Conservation (phyloP, 2,329 filamentous ascomycete species). For the Penicillium aurantiogriseum region DNA sequence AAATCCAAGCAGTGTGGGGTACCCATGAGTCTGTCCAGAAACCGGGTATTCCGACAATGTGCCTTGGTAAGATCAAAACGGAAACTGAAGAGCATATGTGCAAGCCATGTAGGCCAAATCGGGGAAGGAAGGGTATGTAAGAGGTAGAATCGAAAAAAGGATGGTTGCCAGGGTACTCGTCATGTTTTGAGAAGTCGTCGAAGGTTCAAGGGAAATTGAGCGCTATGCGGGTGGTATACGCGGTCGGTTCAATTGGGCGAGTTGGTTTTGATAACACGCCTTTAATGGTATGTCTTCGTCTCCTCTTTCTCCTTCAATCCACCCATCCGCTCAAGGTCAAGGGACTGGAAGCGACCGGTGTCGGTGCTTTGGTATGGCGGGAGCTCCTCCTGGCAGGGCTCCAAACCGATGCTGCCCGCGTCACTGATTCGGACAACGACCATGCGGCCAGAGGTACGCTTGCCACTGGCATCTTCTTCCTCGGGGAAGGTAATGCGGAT, state of each 20-base stretch:
- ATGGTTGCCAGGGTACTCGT: constrained; percentile 34
- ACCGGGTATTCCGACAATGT: background rate
- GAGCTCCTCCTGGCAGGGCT: constrained; percentile 75
- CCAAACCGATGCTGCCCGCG: constrained; percentile 77
- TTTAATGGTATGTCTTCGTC: constrained; percentile 37
- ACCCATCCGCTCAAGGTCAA: constrained; percentile 92
- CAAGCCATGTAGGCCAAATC: constrained; percentile 27
- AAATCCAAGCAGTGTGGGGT: constrained; percentile 5
- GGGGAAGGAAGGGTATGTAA: constrained; percentile 26
- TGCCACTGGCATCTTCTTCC: constrained; percentile 75
- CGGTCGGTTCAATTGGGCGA: background rate
- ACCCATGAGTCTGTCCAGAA: background rate
- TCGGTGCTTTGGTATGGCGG: constrained; percentile 86
- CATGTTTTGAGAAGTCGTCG: constrained; percentile 35
- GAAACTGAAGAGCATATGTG: constrained; percentile 31
- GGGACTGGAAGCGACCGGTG: constrained; percentile 78
- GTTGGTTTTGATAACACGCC: background rate
- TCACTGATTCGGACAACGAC: constrained; percentile 91
- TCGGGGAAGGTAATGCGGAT: constrained; percentile 99
- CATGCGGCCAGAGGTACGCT: constrained; percentile 78
- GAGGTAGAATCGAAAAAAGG: constrained; percentile 16
- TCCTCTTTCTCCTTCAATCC: constrained; percentile 86
- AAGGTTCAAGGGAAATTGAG: constrained; percentile 12
- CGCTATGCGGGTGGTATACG: background rate
- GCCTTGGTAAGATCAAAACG: constrained; percentile 10